phyloP scores from a whole-genome alignment of 192 early-diverging fungal species.

The Mortierella claussenii region DNA sequence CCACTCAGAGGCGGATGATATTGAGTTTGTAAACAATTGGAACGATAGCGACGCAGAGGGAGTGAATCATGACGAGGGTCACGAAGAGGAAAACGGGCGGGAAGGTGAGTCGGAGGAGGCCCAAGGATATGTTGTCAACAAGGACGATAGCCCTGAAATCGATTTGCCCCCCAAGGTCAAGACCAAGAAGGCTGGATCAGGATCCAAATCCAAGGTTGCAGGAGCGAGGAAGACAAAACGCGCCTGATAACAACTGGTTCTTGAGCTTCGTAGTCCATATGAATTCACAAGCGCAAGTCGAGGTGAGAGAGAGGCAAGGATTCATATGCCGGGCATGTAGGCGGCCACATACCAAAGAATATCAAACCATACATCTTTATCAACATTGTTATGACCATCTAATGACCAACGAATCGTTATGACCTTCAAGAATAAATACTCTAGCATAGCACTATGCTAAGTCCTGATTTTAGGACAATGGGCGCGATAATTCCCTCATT shows the following conservation, averaged over 20 bases:
- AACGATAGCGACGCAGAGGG: constrained; percentile 40
- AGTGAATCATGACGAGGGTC: constrained; percentile 16
- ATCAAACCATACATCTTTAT: background rate
- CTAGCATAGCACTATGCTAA: no score
- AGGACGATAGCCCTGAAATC: background rate
- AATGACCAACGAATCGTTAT: no score
- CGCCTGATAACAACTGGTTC: constrained; percentile 1
- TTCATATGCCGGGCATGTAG: constrained; percentile 58
- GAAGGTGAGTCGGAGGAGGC: constrained; percentile 7
- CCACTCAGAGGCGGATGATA: constrained; percentile 27
- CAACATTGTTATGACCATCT: no score
- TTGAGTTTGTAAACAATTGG: constrained; percentile 52
- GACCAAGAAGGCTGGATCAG: background rate
- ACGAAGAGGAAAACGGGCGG: constrained; percentile 6
- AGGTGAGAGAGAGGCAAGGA: constrained; percentile 35
- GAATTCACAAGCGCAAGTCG: constrained; percentile 18
- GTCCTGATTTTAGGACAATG: no score
- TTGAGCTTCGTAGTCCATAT: no score
- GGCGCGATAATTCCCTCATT: no score
- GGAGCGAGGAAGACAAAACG: constrained; percentile 20
- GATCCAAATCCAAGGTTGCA: constrained; percentile 8
- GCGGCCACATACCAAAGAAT: background rate
- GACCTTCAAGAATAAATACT: no score
- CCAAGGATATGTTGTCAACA: constrained; percentile 15
- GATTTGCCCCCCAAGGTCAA: background rate